Evolutionary conservation across 1,139 yeast species (phyloP), one percentile per base, ranked within the genome.

Genomic region (Hansenula sp.): DNA sequence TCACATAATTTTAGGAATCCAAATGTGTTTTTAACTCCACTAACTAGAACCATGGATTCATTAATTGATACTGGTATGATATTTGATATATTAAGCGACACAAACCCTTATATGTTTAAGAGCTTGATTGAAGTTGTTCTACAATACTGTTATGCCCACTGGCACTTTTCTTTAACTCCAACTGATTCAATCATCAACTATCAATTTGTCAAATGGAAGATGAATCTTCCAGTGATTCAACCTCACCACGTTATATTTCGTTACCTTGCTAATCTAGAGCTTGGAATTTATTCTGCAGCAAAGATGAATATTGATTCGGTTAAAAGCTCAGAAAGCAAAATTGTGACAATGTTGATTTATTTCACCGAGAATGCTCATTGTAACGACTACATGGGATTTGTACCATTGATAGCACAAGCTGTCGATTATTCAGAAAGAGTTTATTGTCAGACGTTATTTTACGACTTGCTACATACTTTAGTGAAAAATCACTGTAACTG

Each of bases 131-230:
- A 69, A 24, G 51, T 64, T 57, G 40, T 66, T 2, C 43, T 69
- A 14, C 60, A 57, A 21, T 69, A 67, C 45, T 63, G 71, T 45
- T 69, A 70, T 66, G 51, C 63, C 5, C 75, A 71, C 38, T 69
- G 69, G 65, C 4, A 16, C 1, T 46, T 41, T 31, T 33, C 37
- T 4, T 31, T 21, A 4, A 19, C 5, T 8, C 13, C 37, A 5
- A 38, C 44, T 6, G 43, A 41, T 11, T 34, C 34, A 1, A 17
- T 29, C 1, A 41, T 46, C 9, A n/a, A 34, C 1, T 34, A 32
- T 11, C 47, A 45, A 33, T 60, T 57, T 34, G 45, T 39, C 11
- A 39, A 43, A 8, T 64, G 68, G 66, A 53, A 47, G 32, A 42
- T 56, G 17, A 39, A 37, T 8, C 44, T 50, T 12, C 69, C 68